Evolutionary conservation across 805 yeast genomes (phyloP).

Genomic region (Candida sanyiensis): DNA sequence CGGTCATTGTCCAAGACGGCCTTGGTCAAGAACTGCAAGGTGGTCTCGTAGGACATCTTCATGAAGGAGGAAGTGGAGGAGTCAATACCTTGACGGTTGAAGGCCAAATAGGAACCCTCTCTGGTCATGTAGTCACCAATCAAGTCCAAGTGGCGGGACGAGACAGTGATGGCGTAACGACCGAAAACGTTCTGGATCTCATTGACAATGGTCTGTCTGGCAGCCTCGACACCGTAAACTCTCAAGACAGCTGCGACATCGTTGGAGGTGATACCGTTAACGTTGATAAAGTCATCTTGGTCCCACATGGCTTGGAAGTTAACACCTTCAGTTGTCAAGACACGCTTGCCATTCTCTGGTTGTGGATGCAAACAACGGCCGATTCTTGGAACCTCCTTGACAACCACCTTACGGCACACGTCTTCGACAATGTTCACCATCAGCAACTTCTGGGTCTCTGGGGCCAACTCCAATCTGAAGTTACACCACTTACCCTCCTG

Average conservation of each 20-base stretch:
- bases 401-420: slow-evolving; percentile 83
- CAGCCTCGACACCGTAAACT: slow-evolving; percentile 98
- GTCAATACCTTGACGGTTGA: slow-evolving; percentile 98
- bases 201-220: slow-evolving; percentile 92
- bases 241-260: slow-evolving; percentile 86
- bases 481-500: slow-evolving; percentile 87
- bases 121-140: slow-evolving; percentile 99
- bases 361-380: slow-evolving; percentile 89
- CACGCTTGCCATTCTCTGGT: slow-evolving; percentile 64
- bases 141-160: slow-evolving; percentile 89
- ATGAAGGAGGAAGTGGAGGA: slow-evolving; percentile 90
- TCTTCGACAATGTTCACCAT: slow-evolving; percentile 97
- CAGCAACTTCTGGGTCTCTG: slow-evolving; percentile 84
- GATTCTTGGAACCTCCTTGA: slow-evolving; percentile 83
- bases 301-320: slow-evolving; percentile 98
- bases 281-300: slow-evolving; percentile 87
- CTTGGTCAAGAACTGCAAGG: slow-evolving; percentile 94
- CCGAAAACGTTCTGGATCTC: slow-evolving; percentile 95
- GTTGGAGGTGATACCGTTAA: slow-evolving; percentile 84
- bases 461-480: slow-evolving; percentile 75
- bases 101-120: slow-evolving; percentile 94
- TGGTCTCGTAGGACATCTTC: slow-evolving; percentile 99
- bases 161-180: slow-evolving; percentile 91
- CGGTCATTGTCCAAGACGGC: slow-evolving; percentile 90
- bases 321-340: slow-evolving; percentile 94